Evolutionary conservation across 495 filamentous ascomycete species (phyloP), one percentile per base, ranked within the genome.

Genomic region (Hypoxylon lienhwacheense): DNA sequence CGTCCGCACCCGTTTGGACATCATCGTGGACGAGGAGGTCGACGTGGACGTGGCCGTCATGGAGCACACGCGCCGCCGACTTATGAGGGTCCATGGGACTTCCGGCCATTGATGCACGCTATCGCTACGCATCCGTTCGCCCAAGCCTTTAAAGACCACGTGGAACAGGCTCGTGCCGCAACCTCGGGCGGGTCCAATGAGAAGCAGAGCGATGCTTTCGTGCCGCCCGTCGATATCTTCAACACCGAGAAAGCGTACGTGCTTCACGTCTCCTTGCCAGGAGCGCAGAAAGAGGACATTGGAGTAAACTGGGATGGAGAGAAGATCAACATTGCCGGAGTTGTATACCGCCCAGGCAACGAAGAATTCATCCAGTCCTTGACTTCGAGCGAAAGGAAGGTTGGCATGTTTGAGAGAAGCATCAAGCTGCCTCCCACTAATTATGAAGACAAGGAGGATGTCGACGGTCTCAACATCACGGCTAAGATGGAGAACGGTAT

Each of bases 251-350:
- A 72, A 35, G 68, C 73, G 36, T 91, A 80, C 64, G 72, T 86
- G 8, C 66, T 92, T 15, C 88, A 92, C 63, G 68, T 89, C 32
- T 85, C 87, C 1, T 70, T 92, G 0, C 85, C 89, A 1, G 89
- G 89, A 12, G 87, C 85, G 5, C 83, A 83, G 70, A 90, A 89
- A 64, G 78, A 87, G 53, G 87, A 95, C 64, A 73, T 92, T 11
- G 85, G 77, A 37, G 81, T 95, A 26, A 83, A 83, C 66, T 95
- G 84, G 73, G 84, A 91, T 61, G 74, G 80, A 2, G 82, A 88
- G 5, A 81, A 84, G 64, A 67, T 95, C 32, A 78, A 74, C 46
- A 71, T 95, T 39, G 78, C 81, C 0, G 89, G 89, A 12, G 82
- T 91, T 4, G 76, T 89, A 17, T 77, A 89, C 59, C 77, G 87